Evolutionary conservation across 2,329 filamentous ascomycete species (phyloP).

Genomic region (Geosmithia flava): DNA sequence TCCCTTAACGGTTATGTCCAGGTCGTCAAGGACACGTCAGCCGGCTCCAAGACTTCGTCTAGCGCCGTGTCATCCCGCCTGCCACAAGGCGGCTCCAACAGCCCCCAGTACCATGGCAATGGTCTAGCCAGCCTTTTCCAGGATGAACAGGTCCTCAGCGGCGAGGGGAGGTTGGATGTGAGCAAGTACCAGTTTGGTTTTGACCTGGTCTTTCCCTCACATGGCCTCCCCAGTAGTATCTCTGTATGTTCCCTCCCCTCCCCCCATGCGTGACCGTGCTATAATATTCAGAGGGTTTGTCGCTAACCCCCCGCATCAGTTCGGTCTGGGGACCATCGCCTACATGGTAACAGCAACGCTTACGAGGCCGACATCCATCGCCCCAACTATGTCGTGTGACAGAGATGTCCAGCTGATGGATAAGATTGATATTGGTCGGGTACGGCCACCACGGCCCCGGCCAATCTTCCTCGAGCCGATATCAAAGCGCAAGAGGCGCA

Average conservation of each 20-base stretch:
- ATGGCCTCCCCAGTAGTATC: slow-evolving; percentile 77
- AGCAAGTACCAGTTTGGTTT: slow-evolving; percentile 73
- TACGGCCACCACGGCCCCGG: slow-evolving; percentile 63
- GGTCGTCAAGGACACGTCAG: slow-evolving; percentile 59
- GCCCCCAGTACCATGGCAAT: slow-evolving; percentile 55
- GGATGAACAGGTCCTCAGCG: slow-evolving; percentile 69
- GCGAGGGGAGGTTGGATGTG: slow-evolving; percentile 61
- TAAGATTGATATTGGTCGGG: slow-evolving; percentile 68
- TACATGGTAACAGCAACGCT: slow-evolving; percentile 86
- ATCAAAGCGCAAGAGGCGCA: slow-evolving; percentile 55
- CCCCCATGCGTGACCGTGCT: too few relatives aligned
- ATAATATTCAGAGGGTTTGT: neutral
- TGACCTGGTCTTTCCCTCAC: slow-evolving; percentile 56
- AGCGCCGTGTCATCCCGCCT: slow-evolving; percentile 23
- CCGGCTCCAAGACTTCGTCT: slow-evolving; percentile 35
- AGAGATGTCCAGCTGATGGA: slow-evolving; percentile 70
- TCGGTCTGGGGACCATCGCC: slow-evolving; percentile 85
- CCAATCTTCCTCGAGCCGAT: slow-evolving; percentile 83
- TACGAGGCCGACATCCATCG: slow-evolving; percentile 78
- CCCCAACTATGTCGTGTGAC: slow-evolving; percentile 68
- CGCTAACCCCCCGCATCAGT: slow-evolving; percentile 39
- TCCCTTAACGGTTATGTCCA: slow-evolving; percentile 68
- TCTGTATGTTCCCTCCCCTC: slow-evolving; percentile 50
- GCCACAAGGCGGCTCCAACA: slow-evolving; percentile 21
- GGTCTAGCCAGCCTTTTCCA: slow-evolving; percentile 73